phyloP scores from a whole-genome alignment of 805 yeast species.

The Yarrowia bubula region DNA sequence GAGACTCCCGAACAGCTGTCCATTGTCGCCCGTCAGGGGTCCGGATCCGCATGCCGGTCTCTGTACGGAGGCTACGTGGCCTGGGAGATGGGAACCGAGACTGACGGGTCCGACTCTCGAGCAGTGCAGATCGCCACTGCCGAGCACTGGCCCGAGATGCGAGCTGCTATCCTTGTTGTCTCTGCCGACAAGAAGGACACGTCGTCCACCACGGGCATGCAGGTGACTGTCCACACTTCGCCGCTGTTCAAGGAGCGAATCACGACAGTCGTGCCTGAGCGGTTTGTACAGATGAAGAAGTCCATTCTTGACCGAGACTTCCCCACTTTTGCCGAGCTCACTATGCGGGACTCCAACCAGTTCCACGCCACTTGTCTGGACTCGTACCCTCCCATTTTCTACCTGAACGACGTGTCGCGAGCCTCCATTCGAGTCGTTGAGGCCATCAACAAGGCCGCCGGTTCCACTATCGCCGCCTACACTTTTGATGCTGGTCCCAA shows the following conservation, averaged over 20 bases:
- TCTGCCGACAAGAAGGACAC: slow-evolving; percentile 93
- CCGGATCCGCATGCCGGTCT: slow-evolving; percentile 98
- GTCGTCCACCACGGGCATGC: slow-evolving; percentile 96
- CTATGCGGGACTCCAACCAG: slow-evolving; percentile 95
- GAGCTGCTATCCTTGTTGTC: slow-evolving; percentile 88
- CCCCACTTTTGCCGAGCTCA: slow-evolving; percentile 75
- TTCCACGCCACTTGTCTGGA: slow-evolving; percentile 98
- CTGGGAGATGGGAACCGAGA: slow-evolving; percentile 89
- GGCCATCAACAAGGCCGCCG: slow-evolving; percentile 64
- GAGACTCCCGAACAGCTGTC: slow-evolving; percentile 81
- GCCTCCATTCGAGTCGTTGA: slow-evolving; percentile 77
- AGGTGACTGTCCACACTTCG: slow-evolving; percentile 84
- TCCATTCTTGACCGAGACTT: slow-evolving; percentile 76
- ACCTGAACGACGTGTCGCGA: slow-evolving; percentile 86
- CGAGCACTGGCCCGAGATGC: slow-evolving; percentile 88
- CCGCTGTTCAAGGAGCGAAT: slow-evolving; percentile 81
- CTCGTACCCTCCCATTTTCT: slow-evolving; percentile 92
- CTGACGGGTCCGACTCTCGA: slow-evolving; percentile 85
- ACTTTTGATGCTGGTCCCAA: slow-evolving; percentile 99
- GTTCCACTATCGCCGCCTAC: slow-evolving; percentile 78
- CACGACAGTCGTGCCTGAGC: slow-evolving; percentile 75
- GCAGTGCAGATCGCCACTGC: slow-evolving; percentile 89
- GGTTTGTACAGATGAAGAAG: slow-evolving; percentile 78
- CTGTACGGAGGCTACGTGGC: slow-evolving; percentile 97
- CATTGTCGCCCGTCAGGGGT: slow-evolving; percentile 94